Evolutionary conservation across 1,284 basidiomycete species (phyloP), one percentile per base, ranked within the genome.

Genomic region (Vanrija humicola): DNA sequence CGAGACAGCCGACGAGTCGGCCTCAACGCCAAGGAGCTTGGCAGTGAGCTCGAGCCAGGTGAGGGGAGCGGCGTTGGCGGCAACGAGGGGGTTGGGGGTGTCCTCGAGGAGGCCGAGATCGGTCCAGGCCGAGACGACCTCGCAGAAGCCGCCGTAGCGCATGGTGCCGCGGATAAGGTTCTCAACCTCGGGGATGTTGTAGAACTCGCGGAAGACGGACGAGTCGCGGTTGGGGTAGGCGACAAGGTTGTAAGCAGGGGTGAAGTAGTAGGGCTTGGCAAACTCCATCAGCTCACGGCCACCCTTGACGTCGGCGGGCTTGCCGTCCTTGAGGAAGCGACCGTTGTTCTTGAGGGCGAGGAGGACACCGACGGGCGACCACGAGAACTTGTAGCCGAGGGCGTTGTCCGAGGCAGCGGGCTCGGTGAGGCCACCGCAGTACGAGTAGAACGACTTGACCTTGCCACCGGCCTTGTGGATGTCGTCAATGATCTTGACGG

Each of bases 381-480:
- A 98, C 38, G 92, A 96, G 82, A 98, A 98, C 78, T 98, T 98
- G 86, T 98, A 98, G 28, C 96, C 95, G 58, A 98, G 87, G 8
- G 96, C 94, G 81, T 98, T 98, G 72, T 87, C 86, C 15, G 91
- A 86, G 66, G 87, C 73, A 39, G 59, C 85, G 16, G 94, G 92
- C 3, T 93, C 90, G 54, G 93, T 92, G 42, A 97, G 86, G 58
- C 95, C 96, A 76, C 95, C 93, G 68, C 96, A 98, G 84, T 92
- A 98, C 1, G 90, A 95, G 62, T 89, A 80, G 85, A 98, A 98
- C 69, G 89, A 82, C 78, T 91, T 95, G 79, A 98, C 82, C 85
- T 96, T 96, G 58, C 95, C 96, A 47, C 95, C 94, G 70, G 89
- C 89, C 52, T 83, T 86, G 76, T 98, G 93, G 15, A 98, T 89